phyloP scores from a whole-genome alignment of 305 asterid genomes.

The Andrographis paniculata region DNA sequence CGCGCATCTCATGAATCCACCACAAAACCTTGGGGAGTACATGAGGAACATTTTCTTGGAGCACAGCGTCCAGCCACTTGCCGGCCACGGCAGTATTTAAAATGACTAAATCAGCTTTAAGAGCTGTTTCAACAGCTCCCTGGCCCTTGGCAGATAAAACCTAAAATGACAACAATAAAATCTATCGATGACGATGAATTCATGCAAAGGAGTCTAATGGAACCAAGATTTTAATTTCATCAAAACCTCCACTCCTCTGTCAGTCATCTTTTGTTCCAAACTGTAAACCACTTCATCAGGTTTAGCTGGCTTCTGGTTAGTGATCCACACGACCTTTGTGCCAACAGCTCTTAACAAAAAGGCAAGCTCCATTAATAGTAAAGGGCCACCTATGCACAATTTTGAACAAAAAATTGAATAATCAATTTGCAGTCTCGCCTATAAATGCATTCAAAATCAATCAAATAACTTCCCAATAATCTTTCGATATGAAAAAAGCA shows the following conservation, averaged over 20 bases:
- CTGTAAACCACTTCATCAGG: constrained; percentile 55
- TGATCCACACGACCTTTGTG: constrained; percentile 77
- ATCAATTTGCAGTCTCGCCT: constrained; percentile 5
- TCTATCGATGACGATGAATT: constrained; percentile 2
- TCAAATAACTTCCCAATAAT: neutral
- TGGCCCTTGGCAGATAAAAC: constrained; percentile 67
- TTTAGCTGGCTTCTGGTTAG: constrained; percentile 68
- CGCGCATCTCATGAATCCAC: constrained; percentile 99
- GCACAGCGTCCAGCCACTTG: constrained; percentile 93
- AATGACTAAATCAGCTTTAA: constrained; percentile 75
- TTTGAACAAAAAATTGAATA: constrained; percentile 9
- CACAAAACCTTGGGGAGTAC: constrained; percentile 96
- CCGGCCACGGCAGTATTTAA: constrained; percentile 96
- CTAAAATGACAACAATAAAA: constrained; percentile 29
- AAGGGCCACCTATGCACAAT: constrained; percentile 31
- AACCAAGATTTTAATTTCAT: constrained; percentile 12
- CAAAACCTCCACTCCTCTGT: constrained; percentile 77
- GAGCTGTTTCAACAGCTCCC: constrained; percentile 71
- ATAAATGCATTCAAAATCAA: constrained; percentile 1
- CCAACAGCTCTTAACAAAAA: constrained; percentile 81
- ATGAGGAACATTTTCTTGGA: constrained; percentile 58
- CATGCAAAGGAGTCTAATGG: constrained; percentile 4
- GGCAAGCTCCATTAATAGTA: constrained; percentile 90
- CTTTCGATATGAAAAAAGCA: neutral
- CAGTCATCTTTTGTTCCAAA: constrained; percentile 77